phyloP scores from a whole-genome alignment of 495 filamentous ascomycete species.

The Podospora conica region DNA sequence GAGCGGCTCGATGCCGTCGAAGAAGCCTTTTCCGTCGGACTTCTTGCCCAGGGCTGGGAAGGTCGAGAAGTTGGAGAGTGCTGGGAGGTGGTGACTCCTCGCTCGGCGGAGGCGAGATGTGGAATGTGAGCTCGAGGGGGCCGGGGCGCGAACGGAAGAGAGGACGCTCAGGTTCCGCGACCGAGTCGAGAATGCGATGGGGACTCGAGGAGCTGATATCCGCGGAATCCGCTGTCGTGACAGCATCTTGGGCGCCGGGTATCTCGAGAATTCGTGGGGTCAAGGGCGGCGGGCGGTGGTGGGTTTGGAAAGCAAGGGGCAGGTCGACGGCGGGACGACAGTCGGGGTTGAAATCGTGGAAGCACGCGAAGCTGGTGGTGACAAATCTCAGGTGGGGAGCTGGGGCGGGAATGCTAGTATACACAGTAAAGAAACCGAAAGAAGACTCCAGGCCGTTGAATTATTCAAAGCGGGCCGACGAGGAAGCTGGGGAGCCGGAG shows the following conservation, averaged over 20 bases:
- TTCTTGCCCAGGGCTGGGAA: slow-evolving; percentile 32
- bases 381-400: background rate
- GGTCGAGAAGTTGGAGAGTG: slow-evolving; percentile 36
- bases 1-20: slow-evolving; percentile 36
- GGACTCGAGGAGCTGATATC: slow-evolving; percentile 19
- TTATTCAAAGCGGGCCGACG: background rate
- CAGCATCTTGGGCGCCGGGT: slow-evolving; percentile 25
- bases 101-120: slow-evolving; percentile 7
- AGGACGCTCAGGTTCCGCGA: slow-evolving; percentile 11
- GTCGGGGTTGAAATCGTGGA: background rate
- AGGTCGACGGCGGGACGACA: background rate
- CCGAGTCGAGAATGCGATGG: slow-evolving; percentile 9
- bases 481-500: slow-evolving; percentile 12
- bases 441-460: background rate
- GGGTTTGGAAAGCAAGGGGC: background rate
- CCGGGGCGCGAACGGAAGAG: slow-evolving; percentile 14
- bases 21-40: slow-evolving; percentile 40
- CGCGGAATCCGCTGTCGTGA: slow-evolving; percentile 29
- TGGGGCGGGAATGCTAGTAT: slow-evolving; percentile 6
- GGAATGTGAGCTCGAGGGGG: slow-evolving; percentile 10
- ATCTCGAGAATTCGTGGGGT: slow-evolving; percentile 17
- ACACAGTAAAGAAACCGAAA: slow-evolving; percentile 11
- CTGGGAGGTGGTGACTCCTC: slow-evolving; percentile 15
- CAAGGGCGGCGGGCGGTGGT: slow-evolving; percentile 13
- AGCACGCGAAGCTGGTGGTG: background rate